Base-by-base conservation (phyloP, 2,329 filamentous ascomycete genomes). In the Paraphaeosphaeria sporulosa region DNA sequence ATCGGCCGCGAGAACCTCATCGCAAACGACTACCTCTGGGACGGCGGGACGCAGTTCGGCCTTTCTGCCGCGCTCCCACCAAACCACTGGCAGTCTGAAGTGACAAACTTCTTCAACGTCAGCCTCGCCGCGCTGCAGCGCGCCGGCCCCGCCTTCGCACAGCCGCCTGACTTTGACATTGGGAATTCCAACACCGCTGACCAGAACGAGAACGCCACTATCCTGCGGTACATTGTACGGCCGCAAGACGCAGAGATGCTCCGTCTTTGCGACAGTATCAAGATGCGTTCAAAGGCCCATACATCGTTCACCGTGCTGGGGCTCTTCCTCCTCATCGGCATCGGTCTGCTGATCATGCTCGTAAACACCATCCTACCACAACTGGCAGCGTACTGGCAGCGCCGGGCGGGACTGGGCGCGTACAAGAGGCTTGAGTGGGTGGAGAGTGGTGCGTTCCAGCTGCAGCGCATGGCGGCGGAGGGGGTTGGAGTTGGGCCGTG, bases 21-120 rank as follows among this genome's bases (percentile, higher is more conserved):
- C 30, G 63, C 63, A 10, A 59, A 57, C 56, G 58, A 63, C 8
- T 65, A 63, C 56, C 63, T 63, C 49, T 65, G 58, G 63, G 56
- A 64, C 56, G 51, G 32, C 36, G 47, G 61, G n/a, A 57, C 53
- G 36, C 23, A 44, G 15, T 51, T 58, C 21, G 53, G 57, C 12
- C 17, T 64, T 9, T 63, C 63, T 0, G 59, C 58, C 23, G 21
- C 25, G 4, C 53, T 66, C 3, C 61, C 64, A 1, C 19, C 46
- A 1, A 52, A 61, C 48, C 64, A 66, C 38, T 66, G 64, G 64
- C 57, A 62, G 9, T 49, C 19, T 4, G 64, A 66, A 44, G 60
- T 61, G 12, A 13, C 15, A 2, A 59, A 62, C 36, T 64, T 62
- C 61, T 58, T 61, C 47, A 63, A 66, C 40, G 58, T 55, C 12